A percentile compares a stretch with the other conserved stretches of the same genome.
Conservation (phyloP, 2,329 filamentous ascomycete species). For the Monosporascus sp. region DNA sequence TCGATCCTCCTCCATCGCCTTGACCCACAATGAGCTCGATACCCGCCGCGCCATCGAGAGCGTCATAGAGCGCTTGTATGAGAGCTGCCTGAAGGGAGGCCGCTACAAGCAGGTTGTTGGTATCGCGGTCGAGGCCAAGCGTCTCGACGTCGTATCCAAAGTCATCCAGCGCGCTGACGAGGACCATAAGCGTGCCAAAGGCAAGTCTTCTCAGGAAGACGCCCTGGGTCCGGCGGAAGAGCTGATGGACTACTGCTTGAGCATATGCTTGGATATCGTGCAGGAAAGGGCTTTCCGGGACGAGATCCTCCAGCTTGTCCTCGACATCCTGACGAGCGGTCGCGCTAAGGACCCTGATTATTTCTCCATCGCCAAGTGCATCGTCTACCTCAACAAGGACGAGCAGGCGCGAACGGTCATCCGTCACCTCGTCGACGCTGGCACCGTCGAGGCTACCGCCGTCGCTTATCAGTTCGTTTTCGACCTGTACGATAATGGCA, state of each 20-base stretch:
- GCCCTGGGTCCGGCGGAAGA: conserved; percentile 69
- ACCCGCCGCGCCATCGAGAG: conserved; percentile 76
- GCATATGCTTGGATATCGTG: conserved; percentile 96
- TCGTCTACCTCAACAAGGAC: conserved; percentile 90
- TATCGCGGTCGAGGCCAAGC: conserved; percentile 92
- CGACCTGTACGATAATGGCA: conserved; percentile 96
- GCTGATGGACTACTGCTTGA: conserved; percentile 90
- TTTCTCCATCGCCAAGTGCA: conserved; percentile 96
- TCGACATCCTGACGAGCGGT: conserved; percentile 83
- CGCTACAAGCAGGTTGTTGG: conserved; percentile 94
- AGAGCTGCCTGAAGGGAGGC: conserved; percentile 78
- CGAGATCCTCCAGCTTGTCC: conserved; percentile 82
- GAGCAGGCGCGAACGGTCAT: conserved; percentile 86
- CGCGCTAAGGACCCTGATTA: conserved; percentile 86
- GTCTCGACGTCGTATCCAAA: conserved; percentile 77
- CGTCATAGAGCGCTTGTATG: conserved; percentile 85
- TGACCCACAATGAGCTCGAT: conserved; percentile 57
- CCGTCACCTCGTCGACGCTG: conserved; percentile 71
- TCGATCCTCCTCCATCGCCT: conserved; percentile 55
- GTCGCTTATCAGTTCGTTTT: conserved; percentile 97
- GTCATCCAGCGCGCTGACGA: conserved; percentile 87
- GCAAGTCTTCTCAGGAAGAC: conserved; percentile 49
- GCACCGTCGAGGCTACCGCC: conserved; percentile 71
- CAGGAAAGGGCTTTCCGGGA: conserved; percentile 83
- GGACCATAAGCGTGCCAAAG: conserved; percentile 69